Base-by-base conservation (phyloP, 2,329 filamentous ascomycete genomes). In the Penicillium sp. region DNA sequence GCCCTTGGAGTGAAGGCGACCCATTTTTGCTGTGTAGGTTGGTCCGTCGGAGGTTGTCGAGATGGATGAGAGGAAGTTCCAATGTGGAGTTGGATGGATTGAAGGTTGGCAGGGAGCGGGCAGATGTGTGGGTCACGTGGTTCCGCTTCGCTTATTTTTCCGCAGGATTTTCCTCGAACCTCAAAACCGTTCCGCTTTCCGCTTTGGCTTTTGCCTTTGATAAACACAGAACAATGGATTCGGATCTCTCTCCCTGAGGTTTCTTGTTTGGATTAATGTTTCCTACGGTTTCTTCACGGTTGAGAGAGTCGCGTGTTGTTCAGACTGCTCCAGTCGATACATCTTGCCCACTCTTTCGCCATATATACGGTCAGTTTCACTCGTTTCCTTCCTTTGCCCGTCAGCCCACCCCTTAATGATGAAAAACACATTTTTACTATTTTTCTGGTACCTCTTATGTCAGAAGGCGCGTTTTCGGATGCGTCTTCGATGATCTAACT, bases 381-480 rank as follows among this genome's bases (percentile, higher is more conserved):
- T 79, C 70, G 71, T 59, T 64, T 46, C 79, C 69, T 54, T 61
- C 33, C 58, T 61, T 11, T 57, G 48, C 45, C 58, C 19, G 56
- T 45, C 38, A 38, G 33, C 59, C 33, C n/a, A 30, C 59, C 45
- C 42, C 65, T 65, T 68, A 42, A 60, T 59, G 65, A 85, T 92
- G 91, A 94, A 91, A 94, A 85, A 87, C 83, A 83, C 80, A n/a
- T 83, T 81, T 69, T 70, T 71, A 57, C 76, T 79, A 79, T 80
- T 82, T 89, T 93, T 96, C 91, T 96, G 92, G 92, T 93, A 96
- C 92, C 93, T 96, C 93, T 96, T 95, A 92, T 92, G 87, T 91
- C 89, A 95, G 87, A 83, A 84, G 74, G 74, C 73, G 70, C 68
- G 68, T 72, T 65, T 71, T 66, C 68, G 71, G 70, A 70, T 77